phyloP scores from a whole-genome alignment of 306 rosid genomes.

The Alnus glutinosa region DNA sequence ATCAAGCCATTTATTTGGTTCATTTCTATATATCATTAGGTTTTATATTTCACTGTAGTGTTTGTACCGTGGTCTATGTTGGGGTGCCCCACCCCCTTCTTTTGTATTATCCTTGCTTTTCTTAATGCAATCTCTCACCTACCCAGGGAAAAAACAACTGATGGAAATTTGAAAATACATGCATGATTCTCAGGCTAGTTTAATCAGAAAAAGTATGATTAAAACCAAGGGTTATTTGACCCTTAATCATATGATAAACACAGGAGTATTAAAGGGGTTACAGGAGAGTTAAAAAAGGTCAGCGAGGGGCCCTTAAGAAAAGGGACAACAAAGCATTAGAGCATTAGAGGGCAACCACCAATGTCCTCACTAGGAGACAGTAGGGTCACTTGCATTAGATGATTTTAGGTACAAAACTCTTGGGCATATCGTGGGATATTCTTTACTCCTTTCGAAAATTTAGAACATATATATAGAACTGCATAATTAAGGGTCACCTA shows the following conservation, averaged over 20 bases:
- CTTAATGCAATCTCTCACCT: too few relatives aligned
- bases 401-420: constrained; percentile 7
- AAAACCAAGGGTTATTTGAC: background rate
- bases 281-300: background rate
- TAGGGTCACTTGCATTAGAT: constrained; percentile 15
- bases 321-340: background rate
- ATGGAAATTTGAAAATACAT: too few relatives aligned
- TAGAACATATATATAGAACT: background rate
- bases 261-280: too few relatives aligned
- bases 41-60: too few relatives aligned
- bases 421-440: background rate
- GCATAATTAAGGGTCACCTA: background rate
- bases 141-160: too few relatives aligned
- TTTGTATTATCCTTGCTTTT: too few relatives aligned
- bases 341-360: constrained; percentile 25
- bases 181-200: background rate
- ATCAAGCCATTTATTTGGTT: too few relatives aligned
- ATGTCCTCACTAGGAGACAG: constrained; percentile 24
- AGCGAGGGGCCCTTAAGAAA: constrained; percentile 11
- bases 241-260: background rate
- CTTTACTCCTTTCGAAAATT: background rate
- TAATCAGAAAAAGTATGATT: too few relatives aligned
- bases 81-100: too few relatives aligned
- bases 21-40: too few relatives aligned
- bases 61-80: too few relatives aligned